Base-by-base conservation (phyloP, 805 yeast genomes). In the Candida rishiriensis region DNA sequence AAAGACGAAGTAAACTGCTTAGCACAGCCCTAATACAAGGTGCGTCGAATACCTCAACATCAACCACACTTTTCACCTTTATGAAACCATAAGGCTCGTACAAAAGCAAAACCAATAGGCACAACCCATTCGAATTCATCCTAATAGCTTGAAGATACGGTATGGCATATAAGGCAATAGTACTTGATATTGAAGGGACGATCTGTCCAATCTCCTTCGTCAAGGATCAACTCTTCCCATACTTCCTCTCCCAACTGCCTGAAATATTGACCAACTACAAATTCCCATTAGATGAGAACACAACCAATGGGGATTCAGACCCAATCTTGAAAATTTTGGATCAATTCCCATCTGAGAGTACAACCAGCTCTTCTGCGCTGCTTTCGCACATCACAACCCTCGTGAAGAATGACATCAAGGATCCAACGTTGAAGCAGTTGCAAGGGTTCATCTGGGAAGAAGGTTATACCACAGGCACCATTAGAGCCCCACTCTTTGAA, bases 171-270 rank as follows among this genome's bases (percentile, higher is more conserved):
- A 36, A 41, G 1, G 50, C 72, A 1, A 57, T 78, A 10, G 61
- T 85, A 2, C 70, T 89, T 6, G 96, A 88, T 53, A 88, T 88
- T 31, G 98, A 90, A 60, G 98, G 98, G 14, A 90, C 97, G 0
- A 81, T 90, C 29, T 90, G 97, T 58, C 90, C 97, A 3, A 89
- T 90, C 16, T 74, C 90, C 1, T 90, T 90, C 58, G 98, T 90
- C 35, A 85, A 85, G 54, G 89, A 86, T 28, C 71, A 68, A 2
- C 65, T 90, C 30, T 84, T 80, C 64, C 97, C 97, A 0, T 89
- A 77, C 58, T 90, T 93, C 50, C 60, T 82, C 3, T 41, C 60
- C 3, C 63, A 75, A 49, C 54, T 81, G 18, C 81, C 86, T 33
- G 10, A 56, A 1, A 45, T 72, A 14, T 54, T 79, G 37, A 41